Evolutionary conservation across 495 filamentous ascomycete species (phyloP), one percentile per base, ranked within the genome.

Genomic region (Chaetomium tenue): DNA sequence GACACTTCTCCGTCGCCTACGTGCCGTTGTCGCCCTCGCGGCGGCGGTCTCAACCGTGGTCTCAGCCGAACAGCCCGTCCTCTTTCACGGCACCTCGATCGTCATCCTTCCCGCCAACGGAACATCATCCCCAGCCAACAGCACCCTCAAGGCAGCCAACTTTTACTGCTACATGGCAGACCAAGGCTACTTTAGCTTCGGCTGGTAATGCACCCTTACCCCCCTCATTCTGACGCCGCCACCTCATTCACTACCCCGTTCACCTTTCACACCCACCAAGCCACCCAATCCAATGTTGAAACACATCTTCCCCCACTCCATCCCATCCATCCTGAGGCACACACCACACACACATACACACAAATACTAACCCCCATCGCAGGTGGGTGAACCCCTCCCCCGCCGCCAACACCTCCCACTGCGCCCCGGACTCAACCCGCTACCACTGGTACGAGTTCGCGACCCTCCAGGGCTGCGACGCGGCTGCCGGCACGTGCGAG

Each of bases 361-460:
- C 20, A 22, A 20, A 20, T 12, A 3, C 48, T 25, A 25, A 5
- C 22, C 48, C 11, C 48, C 11, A 7, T 11, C 3, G 11, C 22
- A 51, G 48, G 48, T 51, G 48, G 48, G 48, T 51, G 13, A 25
- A 51, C 48, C 48, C 48, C 16, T 23, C 48, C 22, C n/a, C 20
- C 22, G 4, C 48, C n/a, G 18, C 48, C 48, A 51, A 51, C 22
- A 51, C 48, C 9, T 51, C 48, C n/a, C 48, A 51, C 48, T 51
- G 48, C 22, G 9, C 20, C 2, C 48, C 48, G 1, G 48, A 51
- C 48, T 51, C 48, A 3, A 0, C 20, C 48, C 20, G 20, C 16
- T 51, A 4, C 48, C 48, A 51, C 48, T 51, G 48, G 48, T 51
- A 51, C 48, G 48, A 51, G 48, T 51, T 51, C 22, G 48, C 48